Percentiles rank a stretch among this genome's conserved stretches.
These are phyloP conservation scores for Stephania cephalantha DNA, from an alignment of 164 flowering plant genomes.

Conservation along the genomic window DNA sequence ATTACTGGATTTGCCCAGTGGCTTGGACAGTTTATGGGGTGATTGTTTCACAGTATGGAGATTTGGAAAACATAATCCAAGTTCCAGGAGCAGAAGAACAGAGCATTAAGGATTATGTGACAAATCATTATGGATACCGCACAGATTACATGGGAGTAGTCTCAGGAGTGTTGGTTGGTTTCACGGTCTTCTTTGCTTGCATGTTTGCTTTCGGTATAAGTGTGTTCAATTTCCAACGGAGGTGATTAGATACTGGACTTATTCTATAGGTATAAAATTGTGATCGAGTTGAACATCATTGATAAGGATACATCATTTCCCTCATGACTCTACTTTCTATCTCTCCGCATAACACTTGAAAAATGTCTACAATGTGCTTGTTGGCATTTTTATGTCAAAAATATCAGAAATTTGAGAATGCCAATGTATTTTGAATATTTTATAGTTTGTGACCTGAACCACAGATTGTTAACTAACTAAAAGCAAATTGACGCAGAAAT, in stretches of 20 bases:
- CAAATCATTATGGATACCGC: constrained; percentile 49
- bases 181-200: constrained; percentile 68
- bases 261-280: too few species aligned
- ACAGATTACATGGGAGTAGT: constrained; percentile 67
- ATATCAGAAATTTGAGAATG: too few species aligned
- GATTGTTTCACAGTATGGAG: constrained; percentile 72
- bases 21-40: constrained; percentile 91
- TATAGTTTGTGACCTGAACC: too few species aligned
- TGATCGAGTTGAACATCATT: too few species aligned
- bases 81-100: constrained; percentile 38
- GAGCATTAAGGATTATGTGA: constrained; percentile 33
- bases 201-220: constrained; percentile 60
- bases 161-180: constrained; percentile 68
- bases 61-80: constrained; percentile 29
- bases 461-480: too few species aligned
- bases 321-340: too few species aligned
- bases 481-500: too few species aligned
- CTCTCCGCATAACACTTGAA: too few species aligned
- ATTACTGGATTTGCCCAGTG: constrained; percentile 79
- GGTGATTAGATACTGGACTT: constrained; percentile 27
- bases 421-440: too few species aligned
- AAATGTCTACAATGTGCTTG: constrained; percentile 1
- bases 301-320: too few species aligned
- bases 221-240: constrained; percentile 73
- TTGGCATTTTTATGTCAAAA: too few species aligned